A percentile compares a stretch with the other conserved stretches of the same genome.
phyloP scores from a whole-genome alignment of 2,329 filamentous ascomycete genomes.

The Hypoxylon sp. region DNA sequence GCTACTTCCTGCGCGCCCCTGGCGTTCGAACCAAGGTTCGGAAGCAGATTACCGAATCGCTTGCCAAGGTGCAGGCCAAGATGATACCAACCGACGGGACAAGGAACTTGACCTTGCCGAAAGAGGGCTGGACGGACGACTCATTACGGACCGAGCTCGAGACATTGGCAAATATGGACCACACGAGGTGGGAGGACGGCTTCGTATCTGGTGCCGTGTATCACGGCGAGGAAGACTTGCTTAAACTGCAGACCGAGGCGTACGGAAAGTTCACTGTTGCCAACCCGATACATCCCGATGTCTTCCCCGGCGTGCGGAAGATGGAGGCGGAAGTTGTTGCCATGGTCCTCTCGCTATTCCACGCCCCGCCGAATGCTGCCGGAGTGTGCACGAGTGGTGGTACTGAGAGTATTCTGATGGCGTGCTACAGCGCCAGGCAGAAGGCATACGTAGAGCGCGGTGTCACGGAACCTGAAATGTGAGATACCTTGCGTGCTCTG shows the following conservation, averaged over 20 bases:
- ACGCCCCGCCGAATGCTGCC: slow-evolving; percentile 83
- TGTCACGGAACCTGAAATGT: slow-evolving; percentile 95
- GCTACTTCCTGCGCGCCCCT: slow-evolving; percentile 83
- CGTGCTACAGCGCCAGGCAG: slow-evolving; percentile 87
- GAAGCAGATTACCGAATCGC: slow-evolving; percentile 80
- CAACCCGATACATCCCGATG: slow-evolving; percentile 97
- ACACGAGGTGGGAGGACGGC: slow-evolving; percentile 96
- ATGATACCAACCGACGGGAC: slow-evolving; percentile 78
- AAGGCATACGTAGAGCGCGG: slow-evolving; percentile 87
- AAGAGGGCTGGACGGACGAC: slow-evolving; percentile 83
- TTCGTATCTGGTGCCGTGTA: slow-evolving; percentile 95
- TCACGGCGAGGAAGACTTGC: slow-evolving; percentile 84
- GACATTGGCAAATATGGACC: slow-evolving; percentile 83
- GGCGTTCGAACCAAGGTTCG: slow-evolving; percentile 87
- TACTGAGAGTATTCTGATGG: slow-evolving; percentile 97
- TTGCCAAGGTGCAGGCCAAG: slow-evolving; percentile 83
- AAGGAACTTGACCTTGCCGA: slow-evolving; percentile 78
- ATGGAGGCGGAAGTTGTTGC: slow-evolving; percentile 99
- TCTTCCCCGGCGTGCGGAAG: slow-evolving; percentile 96
- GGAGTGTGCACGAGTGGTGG: slow-evolving; percentile 92
- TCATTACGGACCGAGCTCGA: slow-evolving; percentile 81
- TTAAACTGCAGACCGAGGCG: slow-evolving; percentile 88
- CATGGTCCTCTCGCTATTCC: slow-evolving; percentile 92
- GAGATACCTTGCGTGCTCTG: slow-evolving; percentile 47
- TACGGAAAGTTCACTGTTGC: slow-evolving; percentile 94